Conservation (phyloP, 148 eudicot species). For the Tetragonia tetragonoides region DNA sequence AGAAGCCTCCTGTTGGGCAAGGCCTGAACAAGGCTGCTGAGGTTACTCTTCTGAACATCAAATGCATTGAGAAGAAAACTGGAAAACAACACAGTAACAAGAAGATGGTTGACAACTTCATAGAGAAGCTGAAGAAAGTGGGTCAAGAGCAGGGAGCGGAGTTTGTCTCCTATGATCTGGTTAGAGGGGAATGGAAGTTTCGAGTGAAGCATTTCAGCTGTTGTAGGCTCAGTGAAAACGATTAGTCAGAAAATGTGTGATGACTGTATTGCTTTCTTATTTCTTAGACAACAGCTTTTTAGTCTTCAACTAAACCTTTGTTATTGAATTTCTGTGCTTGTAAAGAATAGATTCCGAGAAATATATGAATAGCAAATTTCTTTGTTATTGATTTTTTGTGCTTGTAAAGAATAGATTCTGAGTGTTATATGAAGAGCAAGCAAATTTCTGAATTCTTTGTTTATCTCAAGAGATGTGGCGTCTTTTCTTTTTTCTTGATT, state of each 20-base stretch:
- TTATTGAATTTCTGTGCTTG: background rate
- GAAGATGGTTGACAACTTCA: slow-evolving; percentile 44
- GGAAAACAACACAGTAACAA: slow-evolving; percentile 40
- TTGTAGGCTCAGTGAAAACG: background rate
- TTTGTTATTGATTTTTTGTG: too few relatives aligned
- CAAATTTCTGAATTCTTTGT: too few relatives aligned
- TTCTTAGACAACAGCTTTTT: background rate
- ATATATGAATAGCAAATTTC: background rate
- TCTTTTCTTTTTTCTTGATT: too few relatives aligned
- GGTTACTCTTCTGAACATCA: slow-evolving; percentile 60
- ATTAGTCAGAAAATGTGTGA: background rate
- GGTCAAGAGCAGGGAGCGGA: slow-evolving; percentile 54
- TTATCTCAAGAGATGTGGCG: too few relatives aligned
- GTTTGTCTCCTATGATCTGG: slow-evolving; percentile 56
- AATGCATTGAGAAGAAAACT: slow-evolving; percentile 45
- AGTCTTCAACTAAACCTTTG: background rate
- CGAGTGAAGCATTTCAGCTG: slow-evolving; percentile 52
- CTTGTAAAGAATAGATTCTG: too few relatives aligned
- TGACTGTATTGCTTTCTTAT: background rate
- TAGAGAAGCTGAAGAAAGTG: slow-evolving; percentile 48
- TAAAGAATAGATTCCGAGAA: background rate
- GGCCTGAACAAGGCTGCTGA: slow-evolving; percentile 76
- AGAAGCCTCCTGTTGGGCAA: slow-evolving; percentile 60
- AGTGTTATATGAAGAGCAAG: too few relatives aligned
- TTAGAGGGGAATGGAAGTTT: slow-evolving; percentile 63